Percentiles rank a stretch among this genome's conserved stretches.
These are phyloP conservation scores for Lyophyllum shimeji DNA, from an alignment of 768 basidiomycete species.

Conservation along the genomic window DNA sequence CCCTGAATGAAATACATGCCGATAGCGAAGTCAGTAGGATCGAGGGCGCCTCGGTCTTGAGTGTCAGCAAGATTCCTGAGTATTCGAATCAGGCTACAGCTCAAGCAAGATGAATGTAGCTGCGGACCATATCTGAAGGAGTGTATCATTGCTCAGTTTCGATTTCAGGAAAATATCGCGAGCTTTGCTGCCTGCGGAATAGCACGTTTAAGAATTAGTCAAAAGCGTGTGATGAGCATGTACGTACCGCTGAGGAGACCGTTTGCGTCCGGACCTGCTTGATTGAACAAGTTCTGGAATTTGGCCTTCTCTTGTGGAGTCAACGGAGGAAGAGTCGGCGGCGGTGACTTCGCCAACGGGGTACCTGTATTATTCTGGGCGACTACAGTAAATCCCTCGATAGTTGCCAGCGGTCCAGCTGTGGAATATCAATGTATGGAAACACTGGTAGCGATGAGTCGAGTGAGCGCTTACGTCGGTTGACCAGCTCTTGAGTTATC, in stretches of 20 bases:
- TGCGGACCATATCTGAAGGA: conserved; percentile 89
- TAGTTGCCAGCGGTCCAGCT: conserved; percentile 86
- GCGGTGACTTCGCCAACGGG: conserved; percentile 63
- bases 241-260: conserved; percentile 78
- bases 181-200: conserved; percentile 73
- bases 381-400: conserved; percentile 66
- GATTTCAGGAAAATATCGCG: conserved; percentile 91
- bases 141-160: conserved; percentile 79
- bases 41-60: conserved; percentile 85
- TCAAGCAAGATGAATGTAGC: not conserved
- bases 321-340: conserved; percentile 62
- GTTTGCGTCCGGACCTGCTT: conserved; percentile 60
- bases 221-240: not conserved
- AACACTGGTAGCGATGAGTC: conserved; percentile 9
- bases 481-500: conserved; percentile 57
- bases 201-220: not conserved
- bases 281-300: conserved; percentile 77
- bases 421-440: conserved; percentile 15
- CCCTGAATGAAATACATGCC: conserved; percentile 97
- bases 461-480: conserved; percentile 59
- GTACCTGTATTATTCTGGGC: conserved; percentile 60
- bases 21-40: conserved; percentile 89
- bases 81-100: conserved; percentile 6
- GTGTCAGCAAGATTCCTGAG: conserved; percentile 93
- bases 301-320: conserved; percentile 81